Evolutionary conservation across 2,329 filamentous ascomycete species (phyloP), one percentile per base, ranked within the genome.

Genomic region (Helicocarpus griseus): DNA sequence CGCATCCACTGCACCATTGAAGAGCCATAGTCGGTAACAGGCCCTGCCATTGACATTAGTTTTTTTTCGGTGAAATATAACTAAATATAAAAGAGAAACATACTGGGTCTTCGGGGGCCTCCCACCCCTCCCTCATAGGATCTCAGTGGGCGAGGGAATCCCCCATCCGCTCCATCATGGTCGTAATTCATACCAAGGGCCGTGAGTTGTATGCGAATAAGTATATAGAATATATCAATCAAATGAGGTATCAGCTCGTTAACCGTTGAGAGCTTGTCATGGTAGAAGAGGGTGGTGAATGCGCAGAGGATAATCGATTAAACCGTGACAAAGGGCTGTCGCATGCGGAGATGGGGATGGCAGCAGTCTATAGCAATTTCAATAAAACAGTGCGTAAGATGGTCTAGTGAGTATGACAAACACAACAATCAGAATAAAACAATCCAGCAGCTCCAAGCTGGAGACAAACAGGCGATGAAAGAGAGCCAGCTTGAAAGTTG

Each of bases 1-100:
- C 86, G 85, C 79, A 95, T 88, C 87, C 89, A 98, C 69, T 94
- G 87, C 49, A 87, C 84, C 66, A 95, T 80, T 8, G 89, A 93
- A 22, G 90, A 85, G 62, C 89, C 86, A 77, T 95, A 95, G 69
- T 96, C 90, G 41, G 90, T 96, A 13, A 95, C 88, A 41, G 89
- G 86, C 57, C 89, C 89, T 95, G 56, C 50, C 59, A 50, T 31
- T 36, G 21, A 50, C 51, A 51, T 47, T 38, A 13, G 21, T 14
- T 8, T 29, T 21, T 19, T 22, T 9, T 17, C 14, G 21, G 14
- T 4, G 11, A 35, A 48, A 28, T 40, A 19, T 48, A 5, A 36
- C 21, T 14, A 9, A 13, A 7, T 4, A 41, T 13, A 24, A 2
- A 17, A 26, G 38, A 22, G 31, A 26, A 24, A 35, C 44, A 31